A percentile compares a stretch with the other conserved stretches of the same genome.
Evolutionary conservation across 495 filamentous ascomycete species (phyloP).

Genomic region (Penicillium ucsense): DNA sequence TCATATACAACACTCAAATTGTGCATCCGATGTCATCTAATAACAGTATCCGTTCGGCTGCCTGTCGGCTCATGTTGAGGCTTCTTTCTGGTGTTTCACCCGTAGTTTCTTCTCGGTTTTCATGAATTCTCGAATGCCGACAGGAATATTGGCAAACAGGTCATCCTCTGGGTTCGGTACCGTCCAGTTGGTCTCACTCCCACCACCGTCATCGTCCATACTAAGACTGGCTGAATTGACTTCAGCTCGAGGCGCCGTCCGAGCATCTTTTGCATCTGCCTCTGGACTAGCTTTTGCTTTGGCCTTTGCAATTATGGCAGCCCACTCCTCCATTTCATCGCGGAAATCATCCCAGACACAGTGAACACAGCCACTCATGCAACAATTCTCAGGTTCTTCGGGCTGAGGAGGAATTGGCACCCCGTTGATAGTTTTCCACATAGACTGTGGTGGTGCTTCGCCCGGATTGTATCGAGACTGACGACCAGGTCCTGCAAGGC

Average conservation of each 20-base stretch:
- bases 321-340: conserved; percentile 89
- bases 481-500: conserved; percentile 60
- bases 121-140: conserved; percentile 97
- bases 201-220: conserved; percentile 78
- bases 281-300: conserved; percentile 20
- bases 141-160: conserved; percentile 72
- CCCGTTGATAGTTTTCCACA: conserved; percentile 58
- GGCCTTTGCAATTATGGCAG: conserved; percentile 47
- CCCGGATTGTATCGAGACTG: conserved; percentile 48
- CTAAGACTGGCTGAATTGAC: conserved; percentile 36
- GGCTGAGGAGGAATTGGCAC: conserved; percentile 74
- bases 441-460: conserved; percentile 29
- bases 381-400: conserved; percentile 93
- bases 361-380: conserved; percentile 96
- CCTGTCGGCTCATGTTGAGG: conserved; percentile 6
- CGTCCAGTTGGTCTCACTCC: conserved; percentile 60
- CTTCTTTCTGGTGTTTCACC: conserved; percentile 49
- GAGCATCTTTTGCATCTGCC: conserved; percentile 24
- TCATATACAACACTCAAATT: not conserved
- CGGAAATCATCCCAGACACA: conserved; percentile 92
- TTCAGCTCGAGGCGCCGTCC: conserved; percentile 26
- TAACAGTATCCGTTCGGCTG: not conserved
- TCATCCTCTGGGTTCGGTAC: conserved; percentile 29
- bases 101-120: conserved; percentile 87
- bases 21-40: not conserved